Base-by-base conservation (phyloP, 257 asterid species). In the Apocynum venetum region DNA sequence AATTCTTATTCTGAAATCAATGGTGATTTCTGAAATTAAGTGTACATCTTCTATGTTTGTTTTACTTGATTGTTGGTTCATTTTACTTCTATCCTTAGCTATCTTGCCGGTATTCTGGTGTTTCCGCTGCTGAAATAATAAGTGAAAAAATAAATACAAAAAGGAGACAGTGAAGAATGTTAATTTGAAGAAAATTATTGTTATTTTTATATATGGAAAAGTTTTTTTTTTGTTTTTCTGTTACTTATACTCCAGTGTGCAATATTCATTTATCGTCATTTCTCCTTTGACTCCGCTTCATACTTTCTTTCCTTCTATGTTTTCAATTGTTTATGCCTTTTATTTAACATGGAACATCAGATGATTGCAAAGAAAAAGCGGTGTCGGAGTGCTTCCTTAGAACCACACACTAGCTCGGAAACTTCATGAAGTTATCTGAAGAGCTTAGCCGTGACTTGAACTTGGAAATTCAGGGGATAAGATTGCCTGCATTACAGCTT, bases 321-420 rank as follows among this genome's bases (percentile, higher is more conserved):
- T 64, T 75, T 40, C 38, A 52, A 75, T 36, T 60, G 25, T 41
- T 51, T 35, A 11, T 25, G 14, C 17, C 7, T 48, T 48, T 48
- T 25, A 74, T 55, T 11, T 2, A 14, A 9, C 60, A 52, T 47
- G 73, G 72, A 49, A 4, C 55, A 41, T 55, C 80, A 92, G 97
- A 91, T 48, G 73, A 82, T 76, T 40, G 81, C 96, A 64, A 89
- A 86, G 92, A 92, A 86, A 78, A 86, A 88, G 82, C 84, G 93
- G 79, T 84, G 89, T 84, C 85, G 91, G 78, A 91, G 97, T 78
- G 95, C 82, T 75, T 90, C 95, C 76, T 86, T 87, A 31, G 91
- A 87, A 46, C 67, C 78, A 67, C 87, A 69, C 80, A 79, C 77
- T 77, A 84, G 88, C 82, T 87, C 89, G 2, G 80, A 78, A 86